Evolutionary conservation across 805 yeast genomes (phyloP).

Genomic region (Starmerella riodocensis): DNA sequence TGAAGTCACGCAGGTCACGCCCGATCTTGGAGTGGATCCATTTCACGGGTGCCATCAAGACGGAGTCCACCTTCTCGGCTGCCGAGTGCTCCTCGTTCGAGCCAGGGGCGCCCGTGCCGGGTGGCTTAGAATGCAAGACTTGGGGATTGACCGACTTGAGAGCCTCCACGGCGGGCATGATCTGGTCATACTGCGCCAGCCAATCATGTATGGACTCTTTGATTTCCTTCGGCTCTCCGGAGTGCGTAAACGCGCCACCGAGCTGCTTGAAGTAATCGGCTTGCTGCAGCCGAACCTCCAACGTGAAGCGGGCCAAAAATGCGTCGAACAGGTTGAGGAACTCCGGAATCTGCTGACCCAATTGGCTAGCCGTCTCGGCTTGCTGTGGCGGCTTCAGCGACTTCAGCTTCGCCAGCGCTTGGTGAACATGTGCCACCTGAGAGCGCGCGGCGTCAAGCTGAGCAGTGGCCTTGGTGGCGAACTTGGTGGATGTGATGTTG

Average conservation of each 20-base stretch:
- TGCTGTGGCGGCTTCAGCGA: conserved; percentile 11
- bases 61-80: conserved; percentile 4
- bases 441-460: conserved; percentile 13
- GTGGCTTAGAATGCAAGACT: background rate
- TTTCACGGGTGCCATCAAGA: conserved; percentile 8
- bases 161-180: conserved; percentile 21
- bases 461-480: conserved; percentile 22
- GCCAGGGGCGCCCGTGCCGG: background rate
- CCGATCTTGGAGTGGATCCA: conserved; percentile 11
- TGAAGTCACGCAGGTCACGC: conserved; percentile 8
- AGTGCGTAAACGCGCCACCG: conserved; percentile 21
- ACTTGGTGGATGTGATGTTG: conserved; percentile 3
- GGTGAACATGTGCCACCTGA: conserved; percentile 9
- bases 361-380: background rate
- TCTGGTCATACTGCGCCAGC: conserved; percentile 14
- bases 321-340: conserved; percentile 17
- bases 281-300: conserved; percentile 14
- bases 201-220: conserved; percentile 7
- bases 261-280: conserved; percentile 19
- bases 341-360: conserved; percentile 10
- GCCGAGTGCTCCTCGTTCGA: background rate
- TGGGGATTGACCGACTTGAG: conserved; percentile 14
- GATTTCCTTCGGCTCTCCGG: conserved; percentile 18
- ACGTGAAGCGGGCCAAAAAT: conserved; percentile 14
- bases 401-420: conserved; percentile 4